These are phyloP conservation scores for Rhododendron ovatum DNA, from an alignment of 148 eudicot species.

Conservation along the genomic window DNA sequence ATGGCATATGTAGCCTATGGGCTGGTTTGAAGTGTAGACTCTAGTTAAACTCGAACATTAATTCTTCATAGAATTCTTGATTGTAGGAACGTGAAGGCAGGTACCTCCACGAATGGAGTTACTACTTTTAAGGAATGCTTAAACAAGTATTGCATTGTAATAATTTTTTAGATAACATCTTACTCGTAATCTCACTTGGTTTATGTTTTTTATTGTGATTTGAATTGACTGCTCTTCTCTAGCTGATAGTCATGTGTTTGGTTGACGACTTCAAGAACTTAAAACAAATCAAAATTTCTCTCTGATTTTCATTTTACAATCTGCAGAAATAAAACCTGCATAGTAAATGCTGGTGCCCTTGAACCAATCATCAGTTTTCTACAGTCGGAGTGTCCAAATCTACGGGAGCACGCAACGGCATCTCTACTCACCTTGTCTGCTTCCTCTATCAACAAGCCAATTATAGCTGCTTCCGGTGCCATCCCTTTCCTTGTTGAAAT, in stretches of 20 bases:
- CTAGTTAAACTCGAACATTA: background rate
- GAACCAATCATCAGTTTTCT: conserved; percentile 69
- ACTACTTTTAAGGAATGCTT: background rate
- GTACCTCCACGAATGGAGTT: background rate
- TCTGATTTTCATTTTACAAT: conserved; percentile 14
- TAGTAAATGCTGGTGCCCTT: conserved; percentile 79
- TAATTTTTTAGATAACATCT: background rate
- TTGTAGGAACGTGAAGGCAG: background rate
- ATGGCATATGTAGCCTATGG: background rate
- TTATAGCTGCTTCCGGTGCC: conserved; percentile 63
- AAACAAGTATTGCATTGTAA: background rate
- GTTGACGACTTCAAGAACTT: background rate
- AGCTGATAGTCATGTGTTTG: background rate
- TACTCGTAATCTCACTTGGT: background rate
- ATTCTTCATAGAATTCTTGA: background rate
- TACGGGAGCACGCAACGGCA: conserved; percentile 86
- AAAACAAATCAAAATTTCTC: background rate
- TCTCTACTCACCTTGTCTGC: conserved; percentile 87
- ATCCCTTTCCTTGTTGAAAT: conserved; percentile 78
- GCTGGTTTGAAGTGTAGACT: background rate
- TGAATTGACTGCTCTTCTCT: background rate
- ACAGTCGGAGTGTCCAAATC: conserved; percentile 37
- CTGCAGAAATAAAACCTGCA: conserved; percentile 78
- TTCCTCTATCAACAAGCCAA: conserved; percentile 68
- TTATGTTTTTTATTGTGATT: background rate